These are phyloP conservation scores for Astrephomene gubernaculifera DNA, from an alignment of 139 green algal genomes.

Conservation along the genomic window DNA sequence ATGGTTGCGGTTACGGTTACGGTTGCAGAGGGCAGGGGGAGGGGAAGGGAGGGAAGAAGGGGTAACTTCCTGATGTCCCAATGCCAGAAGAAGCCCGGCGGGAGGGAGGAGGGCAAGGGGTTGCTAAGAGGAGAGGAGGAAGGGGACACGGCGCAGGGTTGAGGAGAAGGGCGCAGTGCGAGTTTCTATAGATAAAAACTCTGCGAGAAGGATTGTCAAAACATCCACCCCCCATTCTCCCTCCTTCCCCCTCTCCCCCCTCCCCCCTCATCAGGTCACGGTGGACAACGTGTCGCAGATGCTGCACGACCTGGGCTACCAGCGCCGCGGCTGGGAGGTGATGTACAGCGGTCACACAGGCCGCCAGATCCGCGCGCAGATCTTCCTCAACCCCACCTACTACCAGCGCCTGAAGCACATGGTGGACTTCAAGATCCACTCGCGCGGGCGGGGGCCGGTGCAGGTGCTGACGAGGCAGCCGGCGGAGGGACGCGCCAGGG, in stretches of 20 bases:
- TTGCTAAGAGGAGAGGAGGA: too few species aligned
- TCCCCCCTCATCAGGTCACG: constrained; percentile 75
- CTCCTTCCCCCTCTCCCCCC: neutral
- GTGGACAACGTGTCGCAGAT: constrained; percentile 94
- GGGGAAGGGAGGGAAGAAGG: too few species aligned
- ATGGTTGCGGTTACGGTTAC: too few species aligned
- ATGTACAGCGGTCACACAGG: constrained; percentile 98
- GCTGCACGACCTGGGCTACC: constrained; percentile 85
- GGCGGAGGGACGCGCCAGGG: constrained; percentile 93
- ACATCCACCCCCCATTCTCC: neutral
- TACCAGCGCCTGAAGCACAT: constrained; percentile 99
- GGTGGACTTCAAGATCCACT: constrained; percentile 99
- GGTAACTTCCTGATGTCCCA: too few species aligned
- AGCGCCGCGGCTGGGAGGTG: constrained; percentile 90
- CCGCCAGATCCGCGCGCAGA: constrained; percentile 70
- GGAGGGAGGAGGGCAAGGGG: too few species aligned
- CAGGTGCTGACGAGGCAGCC: constrained; percentile 98
- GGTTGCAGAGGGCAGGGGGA: too few species aligned
- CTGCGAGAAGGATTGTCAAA: too few species aligned
- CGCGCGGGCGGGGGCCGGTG: constrained; percentile 83
- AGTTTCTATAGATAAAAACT: too few species aligned
- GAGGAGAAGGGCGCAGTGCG: too few species aligned
- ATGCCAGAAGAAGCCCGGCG: too few species aligned
- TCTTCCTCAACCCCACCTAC: constrained; percentile 99
- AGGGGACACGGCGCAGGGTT: too few species aligned